Conservation (phyloP, 1,284 basidiomycete genomes). For the Dichomitus squalens region DNA sequence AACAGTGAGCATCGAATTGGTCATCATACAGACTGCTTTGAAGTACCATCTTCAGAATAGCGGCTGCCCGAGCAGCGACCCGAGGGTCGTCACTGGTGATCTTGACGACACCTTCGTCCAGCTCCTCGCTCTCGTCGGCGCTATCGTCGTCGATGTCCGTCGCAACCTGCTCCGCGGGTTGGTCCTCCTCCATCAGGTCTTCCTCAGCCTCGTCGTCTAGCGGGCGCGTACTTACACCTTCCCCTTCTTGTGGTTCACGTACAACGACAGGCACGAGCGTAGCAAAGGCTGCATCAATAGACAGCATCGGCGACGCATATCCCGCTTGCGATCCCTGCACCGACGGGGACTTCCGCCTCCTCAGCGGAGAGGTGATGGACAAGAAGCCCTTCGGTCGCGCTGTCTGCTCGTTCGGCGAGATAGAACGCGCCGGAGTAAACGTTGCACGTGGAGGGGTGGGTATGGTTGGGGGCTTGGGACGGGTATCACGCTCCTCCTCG, state of each 20-base stretch:
- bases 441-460: constrained; percentile 10
- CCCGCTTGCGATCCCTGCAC: background rate
- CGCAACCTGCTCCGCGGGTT: constrained; percentile 30
- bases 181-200: constrained; percentile 13
- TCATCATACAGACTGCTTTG: background rate
- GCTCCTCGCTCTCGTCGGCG: constrained; percentile 40
- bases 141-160: constrained; percentile 34
- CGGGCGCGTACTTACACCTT: background rate
- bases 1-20: background rate
- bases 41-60: constrained; percentile 81
- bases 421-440: constrained; percentile 1
- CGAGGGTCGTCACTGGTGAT: constrained; percentile 81
- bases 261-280: constrained; percentile 1
- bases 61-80: constrained; percentile 87
- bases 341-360: constrained; percentile 16
- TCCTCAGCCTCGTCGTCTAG: constrained; percentile 21
- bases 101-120: constrained; percentile 60
- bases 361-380: constrained; percentile 17
- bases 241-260: background rate
- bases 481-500: constrained; percentile 6
- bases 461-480: constrained; percentile 2
- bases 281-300: constrained; percentile 16
- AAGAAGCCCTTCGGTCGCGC: constrained; percentile 17
- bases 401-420: constrained; percentile 8
- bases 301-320: constrained; percentile 13